Percentiles rank a stretch among this genome's conserved stretches.
Conservation (phyloP, 2,329 filamentous ascomycete species). For the Claviceps arundinis region DNA sequence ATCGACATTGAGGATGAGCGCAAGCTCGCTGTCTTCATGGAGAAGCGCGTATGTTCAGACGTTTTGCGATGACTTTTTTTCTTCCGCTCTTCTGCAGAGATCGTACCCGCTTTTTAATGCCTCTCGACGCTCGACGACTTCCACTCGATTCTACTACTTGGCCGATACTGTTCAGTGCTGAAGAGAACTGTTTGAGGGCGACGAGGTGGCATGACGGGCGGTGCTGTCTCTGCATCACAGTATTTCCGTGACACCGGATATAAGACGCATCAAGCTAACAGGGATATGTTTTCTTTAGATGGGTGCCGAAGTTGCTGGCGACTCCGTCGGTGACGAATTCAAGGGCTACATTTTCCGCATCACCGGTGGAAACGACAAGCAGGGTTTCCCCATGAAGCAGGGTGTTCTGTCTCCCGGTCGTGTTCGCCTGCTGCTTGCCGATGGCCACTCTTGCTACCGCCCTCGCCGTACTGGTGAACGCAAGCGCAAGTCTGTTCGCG, state of each 20-base stretch:
- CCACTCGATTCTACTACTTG: too few species aligned
- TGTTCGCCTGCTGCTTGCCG: constrained; percentile 91
- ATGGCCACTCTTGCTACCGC: constrained; percentile 99
- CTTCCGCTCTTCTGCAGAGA: background rate
- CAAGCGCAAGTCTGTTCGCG: constrained; percentile 98
- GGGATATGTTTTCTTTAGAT: constrained; percentile 36
- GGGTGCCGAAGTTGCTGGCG: constrained; percentile 83
- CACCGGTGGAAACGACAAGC: constrained; percentile 99
- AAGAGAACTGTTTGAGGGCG: background rate
- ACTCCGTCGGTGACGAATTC: constrained; percentile 97
- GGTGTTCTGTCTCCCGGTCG: constrained; percentile 97
- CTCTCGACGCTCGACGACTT: background rate
- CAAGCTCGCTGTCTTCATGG: constrained; percentile 98
- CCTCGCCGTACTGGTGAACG: constrained; percentile 95
- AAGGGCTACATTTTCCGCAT: constrained; percentile 99
- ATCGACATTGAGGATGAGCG: constrained; percentile 99
- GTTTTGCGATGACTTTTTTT: constrained; percentile 1
- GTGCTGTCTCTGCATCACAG: background rate
- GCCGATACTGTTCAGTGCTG: background rate
- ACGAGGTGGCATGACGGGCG: background rate
- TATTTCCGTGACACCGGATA: too few species aligned
- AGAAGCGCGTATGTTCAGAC: constrained; percentile 66
- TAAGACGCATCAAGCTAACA: constrained; percentile 18
- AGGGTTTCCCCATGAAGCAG: constrained; percentile 99
- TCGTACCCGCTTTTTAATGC: background rate